Conservation (phyloP, 1,284 basidiomycete genomes). For the Trichosporon sp. region DNA sequence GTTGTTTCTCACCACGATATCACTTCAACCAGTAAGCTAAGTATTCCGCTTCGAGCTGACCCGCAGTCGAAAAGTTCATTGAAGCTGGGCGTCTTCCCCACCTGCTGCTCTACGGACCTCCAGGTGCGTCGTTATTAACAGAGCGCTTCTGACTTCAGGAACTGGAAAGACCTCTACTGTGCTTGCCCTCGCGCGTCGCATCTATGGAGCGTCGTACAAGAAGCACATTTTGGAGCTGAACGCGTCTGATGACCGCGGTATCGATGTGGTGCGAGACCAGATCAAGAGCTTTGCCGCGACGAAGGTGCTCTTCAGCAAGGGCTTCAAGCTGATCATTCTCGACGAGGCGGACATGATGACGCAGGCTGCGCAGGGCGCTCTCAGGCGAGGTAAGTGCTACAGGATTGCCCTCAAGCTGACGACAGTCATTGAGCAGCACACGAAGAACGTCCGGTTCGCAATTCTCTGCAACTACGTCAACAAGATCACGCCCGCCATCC, state of each 20-base stretch:
- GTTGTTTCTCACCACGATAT: conserved; percentile 94
- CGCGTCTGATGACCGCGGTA: conserved; percentile 95
- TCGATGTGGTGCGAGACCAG: conserved; percentile 96
- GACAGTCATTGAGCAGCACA: conserved; percentile 93
- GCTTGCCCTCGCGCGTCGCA: conserved; percentile 87
- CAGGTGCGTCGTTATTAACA: conserved; percentile 52
- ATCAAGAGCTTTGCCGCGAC: conserved; percentile 99
- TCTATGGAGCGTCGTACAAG: conserved; percentile 73
- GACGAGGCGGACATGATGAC: conserved; percentile 99
- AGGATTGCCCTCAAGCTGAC: background rate
- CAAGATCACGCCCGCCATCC: conserved; percentile 97
- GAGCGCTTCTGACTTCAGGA: conserved; percentile 40
- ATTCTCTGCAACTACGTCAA: conserved; percentile 99
- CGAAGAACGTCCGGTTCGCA: conserved; percentile 96
- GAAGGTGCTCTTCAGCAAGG: conserved; percentile 78
- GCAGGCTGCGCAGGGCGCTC: conserved; percentile 89
- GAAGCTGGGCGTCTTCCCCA: conserved; percentile 92
- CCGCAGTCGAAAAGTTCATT: conserved; percentile 88
- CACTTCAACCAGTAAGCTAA: conserved; percentile 72
- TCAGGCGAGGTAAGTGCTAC: conserved; percentile 62
- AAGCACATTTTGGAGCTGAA: conserved; percentile 98
- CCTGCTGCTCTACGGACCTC: conserved; percentile 94
- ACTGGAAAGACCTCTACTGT: conserved; percentile 98
- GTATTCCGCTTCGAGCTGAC: background rate
- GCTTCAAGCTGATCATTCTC: conserved; percentile 95